Conservation (phyloP, 2,329 filamentous ascomycete genomes). For the Nakataea oryzae region DNA sequence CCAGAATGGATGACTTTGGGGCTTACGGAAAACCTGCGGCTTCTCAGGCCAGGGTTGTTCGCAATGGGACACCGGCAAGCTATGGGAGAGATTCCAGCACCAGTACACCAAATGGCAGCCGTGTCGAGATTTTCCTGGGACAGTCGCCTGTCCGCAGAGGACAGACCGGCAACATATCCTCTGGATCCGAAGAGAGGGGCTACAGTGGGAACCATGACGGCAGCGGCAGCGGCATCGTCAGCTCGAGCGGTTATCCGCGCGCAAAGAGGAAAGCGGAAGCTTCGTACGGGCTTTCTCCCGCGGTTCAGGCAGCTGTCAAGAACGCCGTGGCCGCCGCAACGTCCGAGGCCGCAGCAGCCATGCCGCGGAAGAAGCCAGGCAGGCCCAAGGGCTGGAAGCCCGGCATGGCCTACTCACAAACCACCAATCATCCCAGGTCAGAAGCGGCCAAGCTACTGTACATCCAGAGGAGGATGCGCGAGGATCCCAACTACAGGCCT, state of each 20-base stretch:
- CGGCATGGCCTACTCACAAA: slow-evolving; percentile 18
- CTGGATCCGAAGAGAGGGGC: not conserved
- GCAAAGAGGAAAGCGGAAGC: not conserved
- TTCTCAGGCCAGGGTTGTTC: too few species aligned
- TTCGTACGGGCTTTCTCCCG: not conserved
- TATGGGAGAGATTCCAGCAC: not conserved
- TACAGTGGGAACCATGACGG: not conserved
- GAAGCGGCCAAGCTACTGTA: slow-evolving; percentile 1
- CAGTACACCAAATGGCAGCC: not conserved
- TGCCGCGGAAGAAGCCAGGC: slow-evolving; percentile 22
- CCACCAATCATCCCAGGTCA: slow-evolving; percentile 4
- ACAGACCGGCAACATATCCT: not conserved
- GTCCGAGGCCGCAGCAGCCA: not conserved
- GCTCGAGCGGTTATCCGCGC: not conserved
- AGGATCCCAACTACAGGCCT: not conserved
- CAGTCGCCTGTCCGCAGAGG: not conserved
- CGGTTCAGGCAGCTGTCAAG: not conserved
- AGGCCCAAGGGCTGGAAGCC: slow-evolving; percentile 37
- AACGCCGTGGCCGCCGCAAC: not conserved
- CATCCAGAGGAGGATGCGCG: not conserved
- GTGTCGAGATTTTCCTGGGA: not conserved
- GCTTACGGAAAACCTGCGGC: not conserved
- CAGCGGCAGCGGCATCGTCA: not conserved
- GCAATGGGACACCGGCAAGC: not conserved
- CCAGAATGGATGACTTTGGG: not conserved